Conservation (phyloP, 441 rosid species). For the Syzygium syzygioides region DNA sequence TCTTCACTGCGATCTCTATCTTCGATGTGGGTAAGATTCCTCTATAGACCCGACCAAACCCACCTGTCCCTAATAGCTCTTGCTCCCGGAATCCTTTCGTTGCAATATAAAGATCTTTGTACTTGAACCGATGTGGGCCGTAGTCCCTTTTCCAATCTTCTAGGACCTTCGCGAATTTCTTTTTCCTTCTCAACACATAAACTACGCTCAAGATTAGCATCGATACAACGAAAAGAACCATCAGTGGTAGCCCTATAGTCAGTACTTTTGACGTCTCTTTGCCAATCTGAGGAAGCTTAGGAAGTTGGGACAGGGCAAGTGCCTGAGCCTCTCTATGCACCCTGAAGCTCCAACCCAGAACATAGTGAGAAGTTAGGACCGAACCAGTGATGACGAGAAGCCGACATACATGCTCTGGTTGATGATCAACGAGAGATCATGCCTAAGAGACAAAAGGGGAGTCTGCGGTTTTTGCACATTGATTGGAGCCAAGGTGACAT, state of each 20-base stretch:
- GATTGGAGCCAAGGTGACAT: constrained; percentile 1
- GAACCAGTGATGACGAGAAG: constrained; percentile 1
- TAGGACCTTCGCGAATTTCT: not conserved
- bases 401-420: constrained; percentile 1
- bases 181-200: not conserved
- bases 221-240: not conserved
- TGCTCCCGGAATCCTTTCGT: constrained; percentile 2
- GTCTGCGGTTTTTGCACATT: not conserved
- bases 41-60: constrained; percentile 72
- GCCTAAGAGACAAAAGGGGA: not conserved
- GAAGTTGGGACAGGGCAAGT: not conserved
- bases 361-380: not conserved
- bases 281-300: not conserved
- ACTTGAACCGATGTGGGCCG: not conserved
- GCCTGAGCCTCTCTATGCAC: not conserved
- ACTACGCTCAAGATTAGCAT: not conserved
- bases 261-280: not conserved
- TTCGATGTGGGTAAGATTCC: constrained; percentile 45
- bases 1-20: constrained; percentile 62
- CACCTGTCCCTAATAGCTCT: constrained; percentile 61
- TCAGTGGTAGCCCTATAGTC: not conserved
- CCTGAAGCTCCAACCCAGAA: constrained; percentile 13
- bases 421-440: not conserved
- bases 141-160: not conserved
- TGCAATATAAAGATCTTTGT: not conserved